These are phyloP conservation scores for Lecanosticta acicola DNA, from an alignment of 2,329 filamentous ascomycete genomes.

Conservation along the genomic window DNA sequence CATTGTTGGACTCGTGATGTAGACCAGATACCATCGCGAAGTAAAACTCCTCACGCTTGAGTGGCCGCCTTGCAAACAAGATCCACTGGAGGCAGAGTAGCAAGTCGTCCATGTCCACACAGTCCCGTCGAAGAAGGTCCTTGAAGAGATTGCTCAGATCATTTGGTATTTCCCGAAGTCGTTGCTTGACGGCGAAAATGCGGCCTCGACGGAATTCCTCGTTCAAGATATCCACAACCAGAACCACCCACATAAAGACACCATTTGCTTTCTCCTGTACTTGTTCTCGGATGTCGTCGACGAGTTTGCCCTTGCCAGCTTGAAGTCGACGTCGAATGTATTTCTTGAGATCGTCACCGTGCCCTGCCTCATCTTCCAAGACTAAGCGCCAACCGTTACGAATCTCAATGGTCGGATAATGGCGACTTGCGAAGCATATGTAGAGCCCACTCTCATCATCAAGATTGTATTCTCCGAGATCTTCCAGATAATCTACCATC, in stretches of 20 bases:
- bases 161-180: conserved; percentile 37
- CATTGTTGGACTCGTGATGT: conserved; percentile 5
- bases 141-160: conserved; percentile 47
- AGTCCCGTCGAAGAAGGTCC: conserved; percentile 47
- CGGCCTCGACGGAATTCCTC: conserved; percentile 34
- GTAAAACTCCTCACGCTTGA: conserved; percentile 44
- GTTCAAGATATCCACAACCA: conserved; percentile 45
- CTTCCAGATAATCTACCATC: conserved; percentile 36
- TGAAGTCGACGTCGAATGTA: conserved; percentile 34
- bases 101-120: conserved; percentile 37
- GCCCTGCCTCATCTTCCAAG: conserved; percentile 34
- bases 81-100: conserved; percentile 50
- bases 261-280: conserved; percentile 38
- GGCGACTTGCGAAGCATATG: conserved; percentile 40
- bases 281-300: conserved; percentile 26
- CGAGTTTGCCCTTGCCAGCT: conserved; percentile 17
- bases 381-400: conserved; percentile 26
- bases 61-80: conserved; percentile 43
- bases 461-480: conserved; percentile 20
- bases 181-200: conserved; percentile 28
- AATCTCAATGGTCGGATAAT: conserved; percentile 41
- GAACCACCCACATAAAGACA: conserved; percentile 44
- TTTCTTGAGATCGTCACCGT: conserved; percentile 30
- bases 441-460: conserved; percentile 16
- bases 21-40: conserved; percentile 36